Percentiles rank a stretch among this genome's conserved stretches.
Conservation (phyloP, 1,284 basidiomycete genomes). For the Tremellales sp. region DNA sequence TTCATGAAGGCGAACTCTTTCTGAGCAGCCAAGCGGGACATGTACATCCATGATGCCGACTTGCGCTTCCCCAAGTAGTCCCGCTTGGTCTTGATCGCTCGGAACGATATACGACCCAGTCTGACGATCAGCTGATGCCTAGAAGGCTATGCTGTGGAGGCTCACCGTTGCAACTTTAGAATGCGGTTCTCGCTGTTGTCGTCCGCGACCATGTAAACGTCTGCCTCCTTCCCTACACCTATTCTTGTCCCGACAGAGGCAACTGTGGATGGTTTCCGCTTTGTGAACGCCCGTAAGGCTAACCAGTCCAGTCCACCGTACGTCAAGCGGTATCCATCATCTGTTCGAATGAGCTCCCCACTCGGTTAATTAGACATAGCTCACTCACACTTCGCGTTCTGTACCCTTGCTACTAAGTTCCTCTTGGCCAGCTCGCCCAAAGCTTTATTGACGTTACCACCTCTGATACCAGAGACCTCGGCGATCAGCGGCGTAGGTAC, state of each 20-base stretch:
- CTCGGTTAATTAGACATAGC: neutral
- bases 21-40: conserved; percentile 91
- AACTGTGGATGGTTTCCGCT: conserved; percentile 67
- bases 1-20: conserved; percentile 99
- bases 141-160: neutral
- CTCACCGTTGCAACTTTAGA: conserved; percentile 82
- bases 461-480: conserved; percentile 83
- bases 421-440: conserved; percentile 86
- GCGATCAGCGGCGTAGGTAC: conserved; percentile 85
- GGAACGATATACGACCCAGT: conserved; percentile 91
- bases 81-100: conserved; percentile 92
- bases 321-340: conserved; percentile 94
- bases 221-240: conserved; percentile 96
- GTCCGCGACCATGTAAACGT: conserved; percentile 91
- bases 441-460: conserved; percentile 90
- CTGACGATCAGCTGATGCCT: conserved; percentile 53
- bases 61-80: conserved; percentile 96
- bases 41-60: conserved; percentile 99
- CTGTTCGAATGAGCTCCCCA: conserved; percentile 51
- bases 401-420: conserved; percentile 81
- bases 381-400: conserved; percentile 79
- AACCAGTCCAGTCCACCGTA: conserved; percentile 98
- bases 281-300: conserved; percentile 87
- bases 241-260: conserved; percentile 93
- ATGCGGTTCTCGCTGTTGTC: conserved; percentile 78